Base-by-base conservation (phyloP, 148 eudicot genomes). In the Nyssa sinensis region DNA sequence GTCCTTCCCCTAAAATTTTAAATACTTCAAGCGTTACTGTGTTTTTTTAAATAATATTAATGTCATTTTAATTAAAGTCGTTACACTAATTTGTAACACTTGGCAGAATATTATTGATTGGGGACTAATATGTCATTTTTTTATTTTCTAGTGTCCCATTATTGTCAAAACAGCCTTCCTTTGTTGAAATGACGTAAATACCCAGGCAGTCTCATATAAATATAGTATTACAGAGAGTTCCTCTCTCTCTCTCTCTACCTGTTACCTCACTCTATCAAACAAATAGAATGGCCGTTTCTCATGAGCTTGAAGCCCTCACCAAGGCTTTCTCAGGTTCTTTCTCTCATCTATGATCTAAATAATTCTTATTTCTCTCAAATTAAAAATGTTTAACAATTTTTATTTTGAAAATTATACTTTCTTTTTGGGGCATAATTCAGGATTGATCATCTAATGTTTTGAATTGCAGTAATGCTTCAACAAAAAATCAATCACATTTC, bases 251-350 rank as follows among this genome's bases (percentile, higher is more conserved):
- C 7, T 21, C 57, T 64, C 60, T 14, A 21, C 3, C 21, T 6
- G 2, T 25, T 8, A 12, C 25, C 7, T n/a, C 19, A 8, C 27
- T 17, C 27, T 41, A 19, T 11, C 3, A 19, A 41, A 24, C 16
- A 24, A 49, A 34, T 32, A 0, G 61, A 67, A 84, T 84, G 87
- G 85, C 78, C 49, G 12, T 44, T 9, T 64, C 77, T 16, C 51
- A 80, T 74, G 87, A 83, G 23, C 67, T 75, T 64, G 81, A 76
- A 73, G 78, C 76, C 78, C 77, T 91, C 59, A 71, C 85, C 60
- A 85, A 81, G 63, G 93, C 96, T 63, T 91, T 91, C 76, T 81
- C 96, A 91, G 96, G 93, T 90, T 69, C 74, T 65, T n/a, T 35
- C 53, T 55, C 63, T 29, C 25, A 71, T 23, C 47, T n/a, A 24